These are phyloP conservation scores for Calonectria pteridis DNA, from an alignment of 2,329 filamentous ascomycete species.

Conservation along the genomic window DNA sequence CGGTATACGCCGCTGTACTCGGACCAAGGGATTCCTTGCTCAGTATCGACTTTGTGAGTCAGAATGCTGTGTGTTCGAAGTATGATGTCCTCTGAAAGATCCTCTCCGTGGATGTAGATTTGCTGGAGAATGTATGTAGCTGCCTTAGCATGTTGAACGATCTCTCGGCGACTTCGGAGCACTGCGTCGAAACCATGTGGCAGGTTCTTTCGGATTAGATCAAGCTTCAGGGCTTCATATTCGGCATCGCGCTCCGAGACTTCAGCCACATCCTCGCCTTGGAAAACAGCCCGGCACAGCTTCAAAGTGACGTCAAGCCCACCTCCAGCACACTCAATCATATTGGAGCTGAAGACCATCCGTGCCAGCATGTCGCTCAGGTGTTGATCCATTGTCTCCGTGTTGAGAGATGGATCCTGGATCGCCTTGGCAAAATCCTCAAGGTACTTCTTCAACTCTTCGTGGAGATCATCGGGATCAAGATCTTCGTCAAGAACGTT, in stretches of 20 bases:
- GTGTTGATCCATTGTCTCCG: too few relatives aligned
- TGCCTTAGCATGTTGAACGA: constrained; percentile 30
- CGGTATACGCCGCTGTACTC: constrained; percentile 42
- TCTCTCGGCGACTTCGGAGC: constrained; percentile 16
- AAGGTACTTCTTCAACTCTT: too few relatives aligned
- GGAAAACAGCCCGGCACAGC: constrained; percentile 2
- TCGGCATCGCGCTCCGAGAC: not conserved
- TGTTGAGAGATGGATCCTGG: too few relatives aligned
- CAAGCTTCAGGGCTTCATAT: not conserved
- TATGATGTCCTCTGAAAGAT: constrained; percentile 38
- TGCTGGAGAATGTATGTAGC: constrained; percentile 25
- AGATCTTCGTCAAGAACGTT: not conserved
- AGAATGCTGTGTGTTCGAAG: constrained; percentile 43
- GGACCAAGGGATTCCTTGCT: constrained; percentile 19
- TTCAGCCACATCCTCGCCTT: not conserved
- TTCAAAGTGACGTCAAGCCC: not conserved
- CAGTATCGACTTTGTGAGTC: not conserved
- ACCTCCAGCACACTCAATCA: constrained; percentile 14
- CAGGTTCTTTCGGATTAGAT: not conserved
- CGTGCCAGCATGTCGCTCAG: too few relatives aligned
- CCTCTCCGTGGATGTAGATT: constrained; percentile 18
- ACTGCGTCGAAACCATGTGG: not conserved
- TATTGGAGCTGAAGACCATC: constrained; percentile 27
- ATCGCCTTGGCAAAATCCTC: too few relatives aligned
- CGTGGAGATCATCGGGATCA: constrained; percentile 12